Base-by-base conservation (phyloP, 2,329 filamentous ascomycete genomes). In the Fusarium kyushuense region DNA sequence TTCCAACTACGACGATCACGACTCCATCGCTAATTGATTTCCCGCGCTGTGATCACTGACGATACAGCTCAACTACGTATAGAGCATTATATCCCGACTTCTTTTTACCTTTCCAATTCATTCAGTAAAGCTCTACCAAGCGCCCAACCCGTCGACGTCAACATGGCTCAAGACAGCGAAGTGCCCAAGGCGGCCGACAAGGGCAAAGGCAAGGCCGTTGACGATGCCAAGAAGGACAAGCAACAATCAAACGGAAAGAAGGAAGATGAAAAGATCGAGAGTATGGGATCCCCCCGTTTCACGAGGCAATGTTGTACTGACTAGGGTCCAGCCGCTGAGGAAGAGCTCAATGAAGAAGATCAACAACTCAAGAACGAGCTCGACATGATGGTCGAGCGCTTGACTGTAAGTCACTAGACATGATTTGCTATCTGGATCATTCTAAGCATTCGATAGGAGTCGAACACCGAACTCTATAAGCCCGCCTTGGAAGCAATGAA, bases 361-460 rank as follows among this genome's bases (percentile, higher is more conserved):
- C 94, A 98, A 82, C 94, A 98, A 84, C 89, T 99, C 77, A 99
- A 99, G 86, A 94, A 87, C 77, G 96, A 99, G 82, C 90, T 99
- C 66, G 96, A 99, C 72, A 96, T 98, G 94, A 88, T 99, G 53
- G 95, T 97, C 11, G 96, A 99, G 83, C 89, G 96, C 77, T 85
- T 99, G 86, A 92, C 92, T 80, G 94, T 96, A 83, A 75, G 82
- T 74, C 6, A 10, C 2, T 23, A 30, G 13, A 41, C 17, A 9
- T n/a, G 11, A 5, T 6, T 35, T 12, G 6, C 27, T 17, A 25
- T 11, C 32, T 17, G 45, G 36, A 32, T 23, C 54, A 23, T 59
- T 49, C 65, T 76, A 57, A 73, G 67, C 25, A 13, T 42, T 41
- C 43, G 25, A 5, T 76, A 97, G 93, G 96, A 98, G 84, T 86